Evolutionary conservation across 2,329 filamentous ascomycete species (phyloP), one percentile per base, ranked within the genome.

Genomic region (Xylaria digitata): DNA sequence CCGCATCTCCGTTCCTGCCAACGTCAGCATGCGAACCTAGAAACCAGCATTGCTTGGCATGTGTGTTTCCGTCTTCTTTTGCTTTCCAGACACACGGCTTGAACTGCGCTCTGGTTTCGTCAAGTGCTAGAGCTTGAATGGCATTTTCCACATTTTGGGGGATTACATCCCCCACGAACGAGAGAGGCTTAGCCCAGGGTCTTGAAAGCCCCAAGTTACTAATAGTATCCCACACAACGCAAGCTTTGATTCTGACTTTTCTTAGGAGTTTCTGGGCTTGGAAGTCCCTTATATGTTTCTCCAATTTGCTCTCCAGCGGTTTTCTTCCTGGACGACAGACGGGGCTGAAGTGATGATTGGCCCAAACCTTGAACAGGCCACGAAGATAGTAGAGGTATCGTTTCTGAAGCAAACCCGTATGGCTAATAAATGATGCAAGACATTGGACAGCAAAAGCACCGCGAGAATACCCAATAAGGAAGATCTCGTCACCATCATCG

Each of bases 41-140:
- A 9, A 58, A 58, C 55, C 55, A 58, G 30, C 55, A 58, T 49
- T 58, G 55, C 15, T 37, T 58, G 13, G 23, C 43, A n/a, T 40
- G 9, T 6, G 43, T 48, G n/a, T 40, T 19, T n/a, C 23, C 4
- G 13, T 6, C 26, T 26, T 58, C 30, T 13, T 48, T 58, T 6
- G 9, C 2, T 3, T 37, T 17, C 30, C 55, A 49, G 2, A 58
- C 30, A n/a, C 30, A 49, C 3, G 55, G 55, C n/a, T 48, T 58
- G 30, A 58, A 58, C 8, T 58, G 26, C 19, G n/a, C 11, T 26
- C 55, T 37, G 1, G n/a, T 26, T 58, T 58, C 55, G 15, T 49
- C 32, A 1, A 58, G 55, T 17, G 55, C 55, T 21, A 58, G n/a
- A 17, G 43, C 55, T n/a, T 58, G 55, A 40, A 49, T 49, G 1